Base-by-base conservation (phyloP, 2,329 filamentous ascomycete species). In the Botryotinia narcissicola region DNA sequence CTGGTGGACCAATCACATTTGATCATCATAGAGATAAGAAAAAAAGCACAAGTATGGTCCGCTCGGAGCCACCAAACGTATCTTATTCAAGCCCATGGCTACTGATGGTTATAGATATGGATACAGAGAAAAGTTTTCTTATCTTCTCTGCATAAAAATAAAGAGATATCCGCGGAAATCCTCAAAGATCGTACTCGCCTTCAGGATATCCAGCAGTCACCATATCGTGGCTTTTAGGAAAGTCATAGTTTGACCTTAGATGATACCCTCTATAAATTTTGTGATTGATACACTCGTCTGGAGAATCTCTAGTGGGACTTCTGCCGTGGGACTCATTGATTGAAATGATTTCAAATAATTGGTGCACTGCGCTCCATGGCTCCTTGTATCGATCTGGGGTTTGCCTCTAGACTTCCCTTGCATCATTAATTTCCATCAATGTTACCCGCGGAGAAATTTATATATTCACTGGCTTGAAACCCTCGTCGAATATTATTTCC, bases 141-240 rank as follows among this genome's bases (percentile, higher is more conserved):
- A 44, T 64, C 32, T 42, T 14, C 3, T 64, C n/a, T 71, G 57
- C 37, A 32, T n/a, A 25, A 20, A 54, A 20, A 32, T 71, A 22
- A 40, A 37, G 6, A 57, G 40, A 71, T 16, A 40, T 71, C 70
- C 70, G 70, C 70, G 70, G 70, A 71, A 71, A 71, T 54, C 44
- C 20, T 71, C 25, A 71, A 54, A 46, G 40, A 32, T 44, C 12
- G 20, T 10, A 9, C 20, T 51, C 25, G 8, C 3, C 48, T 44
- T 37, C 35, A 69, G 48, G 66, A 69, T 51, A 32, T 44, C 37
- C 66, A 68, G 18, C 35, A n/a, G 42, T 57, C 66, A 25, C n/a
- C 18, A 68, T 57, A 42, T 69, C n/a, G 48, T 69, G 37, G 37
- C 48, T 32, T 51, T 40, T 57, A 5, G 46, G 35, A 40, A 29